phyloP scores from a whole-genome alignment of 2,329 filamentous ascomycete species.

The Arthrobotrys megalospora region DNA sequence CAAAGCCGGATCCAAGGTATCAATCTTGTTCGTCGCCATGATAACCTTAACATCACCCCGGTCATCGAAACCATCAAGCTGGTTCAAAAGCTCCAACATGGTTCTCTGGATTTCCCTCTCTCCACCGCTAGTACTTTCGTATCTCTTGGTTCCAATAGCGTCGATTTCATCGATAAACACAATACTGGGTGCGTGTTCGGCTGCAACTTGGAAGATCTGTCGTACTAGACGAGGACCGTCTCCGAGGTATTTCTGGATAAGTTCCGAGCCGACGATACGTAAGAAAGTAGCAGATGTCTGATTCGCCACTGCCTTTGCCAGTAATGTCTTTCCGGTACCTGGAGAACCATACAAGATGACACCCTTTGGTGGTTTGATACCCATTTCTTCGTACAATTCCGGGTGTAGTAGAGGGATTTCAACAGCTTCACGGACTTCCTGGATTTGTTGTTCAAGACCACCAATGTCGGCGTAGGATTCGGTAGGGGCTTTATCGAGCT shows the following conservation, averaged over 20 bases:
- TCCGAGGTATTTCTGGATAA: conserved; percentile 99
- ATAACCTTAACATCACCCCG: conserved; percentile 99
- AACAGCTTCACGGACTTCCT: conserved; percentile 97
- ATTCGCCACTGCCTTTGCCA: conserved; percentile 97
- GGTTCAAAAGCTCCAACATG: conserved; percentile 98
- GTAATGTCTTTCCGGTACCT: conserved; percentile 97
- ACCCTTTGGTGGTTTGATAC: conserved; percentile 99
- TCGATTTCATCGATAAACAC: conserved; percentile 99
- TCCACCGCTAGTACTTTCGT: conserved; percentile 96
- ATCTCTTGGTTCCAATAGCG: conserved; percentile 98
- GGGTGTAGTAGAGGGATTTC: conserved; percentile 95
- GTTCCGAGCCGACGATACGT: conserved; percentile 94
- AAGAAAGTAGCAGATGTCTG: conserved; percentile 99
- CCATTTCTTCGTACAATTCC: conserved; percentile 99
- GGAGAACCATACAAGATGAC: conserved; percentile 98
- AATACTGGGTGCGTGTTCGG: conserved; percentile 95
- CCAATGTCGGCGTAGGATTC: conserved; percentile 99
- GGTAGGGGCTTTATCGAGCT: conserved; percentile 97
- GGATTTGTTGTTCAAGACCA: conserved; percentile 93
- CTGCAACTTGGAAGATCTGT: conserved; percentile 90
- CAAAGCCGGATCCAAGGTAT: conserved; percentile 93
- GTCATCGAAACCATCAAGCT: conserved; percentile 98
- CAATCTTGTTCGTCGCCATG: conserved; percentile 99
- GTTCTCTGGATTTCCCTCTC: conserved; percentile 98
- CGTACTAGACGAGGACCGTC: conserved; percentile 94